Conservation (phyloP, 495 filamentous ascomycete genomes). For the Penicillium turbatum region DNA sequence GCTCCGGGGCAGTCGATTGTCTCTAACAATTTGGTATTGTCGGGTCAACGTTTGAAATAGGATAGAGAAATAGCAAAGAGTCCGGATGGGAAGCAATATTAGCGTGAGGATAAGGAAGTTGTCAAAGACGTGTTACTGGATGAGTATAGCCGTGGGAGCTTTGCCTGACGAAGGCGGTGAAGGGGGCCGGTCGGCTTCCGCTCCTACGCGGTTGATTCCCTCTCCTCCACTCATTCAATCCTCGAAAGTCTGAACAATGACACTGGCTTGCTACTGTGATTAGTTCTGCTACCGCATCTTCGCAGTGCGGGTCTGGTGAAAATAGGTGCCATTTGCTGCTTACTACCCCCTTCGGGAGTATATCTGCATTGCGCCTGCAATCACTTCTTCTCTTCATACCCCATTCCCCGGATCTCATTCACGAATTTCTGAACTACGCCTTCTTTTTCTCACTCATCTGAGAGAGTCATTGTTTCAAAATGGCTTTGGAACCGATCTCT, state of each 20-base stretch:
- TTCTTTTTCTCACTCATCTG: not conserved
- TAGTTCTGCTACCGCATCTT: slow-evolving; percentile 4
- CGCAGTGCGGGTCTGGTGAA: slow-evolving; percentile 9
- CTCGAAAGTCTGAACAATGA: slow-evolving; percentile 18
- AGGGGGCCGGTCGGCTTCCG: slow-evolving; percentile 12
- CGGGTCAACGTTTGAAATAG: not conserved
- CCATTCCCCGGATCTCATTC: slow-evolving; percentile 10
- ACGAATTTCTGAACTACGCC: not conserved
- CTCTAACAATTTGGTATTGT: not conserved
- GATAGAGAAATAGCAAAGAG: not conserved
- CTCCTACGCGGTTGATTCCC: slow-evolving; percentile 26
- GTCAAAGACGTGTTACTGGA: slow-evolving; percentile 11
- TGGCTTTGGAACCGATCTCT: slow-evolving; percentile 46
- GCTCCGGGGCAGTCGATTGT: slow-evolving; percentile 24
- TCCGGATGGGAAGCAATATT: not conserved
- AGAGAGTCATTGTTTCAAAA: slow-evolving; percentile 14
- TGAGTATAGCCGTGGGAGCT: slow-evolving; percentile 19
- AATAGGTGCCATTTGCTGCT: not conserved
- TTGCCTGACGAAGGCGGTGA: slow-evolving; percentile 32
- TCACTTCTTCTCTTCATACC: slow-evolving; percentile 8
- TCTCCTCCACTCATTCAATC: slow-evolving; percentile 12
- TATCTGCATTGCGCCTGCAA: slow-evolving; percentile 8
- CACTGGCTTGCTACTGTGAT: slow-evolving; percentile 9
- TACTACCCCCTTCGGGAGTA: not conserved
- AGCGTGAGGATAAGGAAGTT: slow-evolving; percentile 3